Evolutionary conservation across 371 early-diverging fungal genomes (phyloP).

Genomic region (Capillidium rhysosporum): DNA sequence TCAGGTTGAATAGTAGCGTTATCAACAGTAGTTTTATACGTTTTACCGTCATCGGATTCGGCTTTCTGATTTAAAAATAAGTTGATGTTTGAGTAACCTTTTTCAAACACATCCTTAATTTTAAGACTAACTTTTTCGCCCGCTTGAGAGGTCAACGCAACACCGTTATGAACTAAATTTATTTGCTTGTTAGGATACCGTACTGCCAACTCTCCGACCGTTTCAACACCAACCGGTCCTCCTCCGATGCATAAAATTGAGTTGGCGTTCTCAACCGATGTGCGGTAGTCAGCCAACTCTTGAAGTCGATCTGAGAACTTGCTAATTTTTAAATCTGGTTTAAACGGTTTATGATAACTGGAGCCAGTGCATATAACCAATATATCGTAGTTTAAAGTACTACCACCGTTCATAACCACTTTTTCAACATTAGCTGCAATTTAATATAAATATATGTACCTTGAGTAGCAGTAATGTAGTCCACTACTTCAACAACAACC

Average conservation of each 20-base stretch:
- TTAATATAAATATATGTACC: slow-evolving; percentile 9
- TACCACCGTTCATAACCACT: background rate
- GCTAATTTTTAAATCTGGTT: slow-evolving; percentile 3
- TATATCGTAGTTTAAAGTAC: slow-evolving; percentile 8
- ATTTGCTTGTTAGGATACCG: slow-evolving; percentile 13
- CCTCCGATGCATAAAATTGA: slow-evolving; percentile 29
- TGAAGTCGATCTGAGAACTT: slow-evolving; percentile 9
- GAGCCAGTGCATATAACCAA: slow-evolving; percentile 18
- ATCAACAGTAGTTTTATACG: background rate
- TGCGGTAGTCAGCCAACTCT: slow-evolving; percentile 11
- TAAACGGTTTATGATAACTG: slow-evolving; percentile 18
- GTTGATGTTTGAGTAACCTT: too few relatives aligned
- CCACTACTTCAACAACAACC: slow-evolving; percentile 13
- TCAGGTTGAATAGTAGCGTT: slow-evolving; percentile 9
- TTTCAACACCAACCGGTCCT: slow-evolving; percentile 29
- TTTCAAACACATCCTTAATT: slow-evolving; percentile 6
- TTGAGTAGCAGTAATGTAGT: slow-evolving; percentile 10
- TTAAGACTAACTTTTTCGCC: slow-evolving; percentile 10
- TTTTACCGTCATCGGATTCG: slow-evolving; percentile 7
- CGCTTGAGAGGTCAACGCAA: slow-evolving; percentile 10
- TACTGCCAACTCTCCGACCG: slow-evolving; percentile 24
- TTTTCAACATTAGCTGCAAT: background rate
- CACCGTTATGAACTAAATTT: slow-evolving; percentile 16
- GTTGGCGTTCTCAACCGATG: slow-evolving; percentile 14
- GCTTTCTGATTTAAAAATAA: background rate